A percentile compares a stretch with the other conserved stretches of the same genome.
phyloP scores from a whole-genome alignment of 2,329 filamentous ascomycete species.

The Aspergillus pseudotamarii region DNA sequence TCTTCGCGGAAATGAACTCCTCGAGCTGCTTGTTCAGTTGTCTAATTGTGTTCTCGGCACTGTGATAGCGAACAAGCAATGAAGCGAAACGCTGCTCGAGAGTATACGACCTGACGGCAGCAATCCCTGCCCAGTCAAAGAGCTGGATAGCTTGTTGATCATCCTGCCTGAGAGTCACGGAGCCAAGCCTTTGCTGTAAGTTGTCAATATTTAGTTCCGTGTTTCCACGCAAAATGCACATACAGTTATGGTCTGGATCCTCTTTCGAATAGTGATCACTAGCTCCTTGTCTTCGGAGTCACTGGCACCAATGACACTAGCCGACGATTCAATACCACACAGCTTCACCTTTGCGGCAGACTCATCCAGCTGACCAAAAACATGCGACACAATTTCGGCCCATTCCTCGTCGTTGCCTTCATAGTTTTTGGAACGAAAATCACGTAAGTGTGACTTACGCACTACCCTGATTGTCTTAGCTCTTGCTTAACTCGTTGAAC shows the following conservation, averaged over 20 bases:
- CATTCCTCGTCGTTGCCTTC: slow-evolving; percentile 48
- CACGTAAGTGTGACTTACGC: slow-evolving; percentile 37
- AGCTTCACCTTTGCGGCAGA: slow-evolving; percentile 19
- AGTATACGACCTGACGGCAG: slow-evolving; percentile 46
- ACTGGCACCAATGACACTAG: slow-evolving; percentile 25
- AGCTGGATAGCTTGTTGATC: slow-evolving; percentile 59
- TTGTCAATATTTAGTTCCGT: neutral
- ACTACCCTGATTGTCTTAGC: slow-evolving; percentile 34
- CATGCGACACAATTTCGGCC: slow-evolving; percentile 37
- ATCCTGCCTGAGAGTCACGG: slow-evolving; percentile 54
- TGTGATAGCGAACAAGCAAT: slow-evolving; percentile 43
- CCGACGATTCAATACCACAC: slow-evolving; percentile 36
- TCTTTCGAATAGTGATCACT: slow-evolving; percentile 45
- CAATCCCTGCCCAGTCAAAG: slow-evolving; percentile 59
- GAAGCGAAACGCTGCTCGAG: slow-evolving; percentile 47
- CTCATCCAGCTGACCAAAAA: slow-evolving; percentile 34
- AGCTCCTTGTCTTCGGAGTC: slow-evolving; percentile 38
- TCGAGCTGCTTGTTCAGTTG: slow-evolving; percentile 58
- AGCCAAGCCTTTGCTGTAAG: slow-evolving; percentile 56
- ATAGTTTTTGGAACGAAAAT: slow-evolving; percentile 46
- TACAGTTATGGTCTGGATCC: slow-evolving; percentile 54
- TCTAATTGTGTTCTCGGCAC: slow-evolving; percentile 54
- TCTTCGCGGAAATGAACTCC: slow-evolving; percentile 60
- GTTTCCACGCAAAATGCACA: slow-evolving; percentile 21
- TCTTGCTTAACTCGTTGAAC: neutral